Conservation (phyloP, 768 basidiomycete species). For the Pholiota microspora region DNA sequence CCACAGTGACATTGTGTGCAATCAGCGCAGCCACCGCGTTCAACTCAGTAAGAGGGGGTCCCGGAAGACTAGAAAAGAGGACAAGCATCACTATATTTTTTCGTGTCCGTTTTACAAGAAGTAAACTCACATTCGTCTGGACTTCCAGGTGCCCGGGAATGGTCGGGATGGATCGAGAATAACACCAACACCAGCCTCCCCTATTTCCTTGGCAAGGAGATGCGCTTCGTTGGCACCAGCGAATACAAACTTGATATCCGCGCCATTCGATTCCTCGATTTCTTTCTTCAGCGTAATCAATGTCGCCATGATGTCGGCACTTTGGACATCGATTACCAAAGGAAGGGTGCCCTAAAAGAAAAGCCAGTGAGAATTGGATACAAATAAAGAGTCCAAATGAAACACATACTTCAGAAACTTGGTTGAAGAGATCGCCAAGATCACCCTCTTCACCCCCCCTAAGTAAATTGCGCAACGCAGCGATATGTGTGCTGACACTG, state of each 20-base stretch:
- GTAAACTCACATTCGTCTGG: conserved; percentile 50
- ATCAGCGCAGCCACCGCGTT: conserved; percentile 56
- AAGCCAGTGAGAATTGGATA: neutral
- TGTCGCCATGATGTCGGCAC: conserved; percentile 68
- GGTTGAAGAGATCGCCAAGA: conserved; percentile 38
- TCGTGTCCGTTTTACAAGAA: neutral
- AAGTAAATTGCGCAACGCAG: conserved; percentile 53
- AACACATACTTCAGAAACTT: conserved; percentile 41
- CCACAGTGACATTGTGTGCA: conserved; percentile 67
- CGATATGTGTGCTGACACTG: conserved; percentile 70
- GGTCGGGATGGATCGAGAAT: conserved; percentile 64
- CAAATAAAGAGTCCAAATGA: neutral
- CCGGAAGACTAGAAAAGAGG: conserved; percentile 31
- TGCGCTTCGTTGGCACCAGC: conserved; percentile 66
- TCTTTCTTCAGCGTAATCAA: conserved; percentile 65
- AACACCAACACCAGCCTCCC: conserved; percentile 64
- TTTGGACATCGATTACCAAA: conserved; percentile 60
- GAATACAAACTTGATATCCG: conserved; percentile 46
- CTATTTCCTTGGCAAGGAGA: conserved; percentile 71
- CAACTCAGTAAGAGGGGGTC: conserved; percentile 44
- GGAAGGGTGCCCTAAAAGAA: conserved; percentile 48
- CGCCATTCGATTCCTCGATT: conserved; percentile 42
- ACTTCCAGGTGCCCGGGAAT: conserved; percentile 71
- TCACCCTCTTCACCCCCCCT: conserved; percentile 36
- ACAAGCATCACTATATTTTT: neutral